Percentiles rank a stretch among this genome's conserved stretches.
Conservation (phyloP, 2,329 filamentous ascomycete species). For the Xylaria sp. region DNA sequence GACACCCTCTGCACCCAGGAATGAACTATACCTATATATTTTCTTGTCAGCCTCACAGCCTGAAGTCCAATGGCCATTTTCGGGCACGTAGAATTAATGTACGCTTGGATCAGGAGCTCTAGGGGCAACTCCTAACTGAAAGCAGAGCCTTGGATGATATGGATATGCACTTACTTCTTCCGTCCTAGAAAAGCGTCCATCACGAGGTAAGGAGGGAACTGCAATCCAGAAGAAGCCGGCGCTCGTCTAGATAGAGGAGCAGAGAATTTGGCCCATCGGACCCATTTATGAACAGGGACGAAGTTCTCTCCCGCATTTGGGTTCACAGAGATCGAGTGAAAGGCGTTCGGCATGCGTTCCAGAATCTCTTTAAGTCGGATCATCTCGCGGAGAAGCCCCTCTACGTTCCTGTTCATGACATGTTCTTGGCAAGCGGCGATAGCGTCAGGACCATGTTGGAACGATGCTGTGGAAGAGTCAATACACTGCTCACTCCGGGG, state of each 20-base stretch:
- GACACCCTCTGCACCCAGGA: constrained; percentile 54
- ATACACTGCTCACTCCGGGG: neutral
- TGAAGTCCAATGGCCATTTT: neutral
- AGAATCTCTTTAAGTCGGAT: constrained; percentile 56
- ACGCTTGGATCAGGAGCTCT: neutral
- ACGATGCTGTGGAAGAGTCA: constrained; percentile 42
- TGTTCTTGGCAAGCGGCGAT: constrained; percentile 57
- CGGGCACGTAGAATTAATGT: neutral
- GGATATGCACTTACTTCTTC: constrained; percentile 38
- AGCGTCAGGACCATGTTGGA: constrained; percentile 54
- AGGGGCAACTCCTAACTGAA: too few relatives aligned
- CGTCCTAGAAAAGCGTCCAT: constrained; percentile 59
- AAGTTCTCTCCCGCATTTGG: constrained; percentile 55
- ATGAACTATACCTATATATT: constrained; percentile 45
- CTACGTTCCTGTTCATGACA: constrained; percentile 56
- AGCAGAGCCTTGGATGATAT: too few relatives aligned
- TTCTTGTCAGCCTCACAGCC: constrained; percentile 6
- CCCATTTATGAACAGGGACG: constrained; percentile 51
- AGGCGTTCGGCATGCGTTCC: constrained; percentile 56
- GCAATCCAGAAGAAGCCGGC: constrained; percentile 53
- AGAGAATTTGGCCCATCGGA: constrained; percentile 55
- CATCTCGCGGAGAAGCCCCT: constrained; percentile 53
- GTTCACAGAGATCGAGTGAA: constrained; percentile 57
- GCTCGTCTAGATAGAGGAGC: constrained; percentile 53
- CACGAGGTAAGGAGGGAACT: constrained; percentile 56